Evolutionary conservation across 192 early-diverging fungal species (phyloP).

Genomic region (Obelidium mucronatum): DNA sequence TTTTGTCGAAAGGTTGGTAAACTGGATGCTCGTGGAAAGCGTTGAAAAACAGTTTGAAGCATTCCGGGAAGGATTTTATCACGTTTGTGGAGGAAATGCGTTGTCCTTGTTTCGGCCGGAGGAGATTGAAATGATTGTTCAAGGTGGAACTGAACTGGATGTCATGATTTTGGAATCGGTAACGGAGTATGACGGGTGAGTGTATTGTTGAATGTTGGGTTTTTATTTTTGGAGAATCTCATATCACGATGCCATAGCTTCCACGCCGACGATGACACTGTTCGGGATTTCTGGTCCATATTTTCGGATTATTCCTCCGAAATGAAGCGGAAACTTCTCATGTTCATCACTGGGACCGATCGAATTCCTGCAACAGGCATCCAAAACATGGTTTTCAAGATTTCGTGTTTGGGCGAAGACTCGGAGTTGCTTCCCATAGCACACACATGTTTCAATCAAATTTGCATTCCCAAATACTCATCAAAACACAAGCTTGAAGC

Average conservation of each 20-base stretch:
- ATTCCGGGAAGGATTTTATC: conserved; percentile 77
- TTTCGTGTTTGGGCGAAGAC: conserved; percentile 64
- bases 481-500: conserved; percentile 71
- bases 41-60: conserved; percentile 73
- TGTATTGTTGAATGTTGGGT: conserved; percentile 40
- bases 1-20: conserved; percentile 76
- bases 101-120: conserved; percentile 59
- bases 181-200: conserved; percentile 64
- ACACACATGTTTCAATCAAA: conserved; percentile 82
- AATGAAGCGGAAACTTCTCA: conserved; percentile 75
- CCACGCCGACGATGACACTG: conserved; percentile 62
- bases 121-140: conserved; percentile 65
- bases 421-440: conserved; percentile 82
- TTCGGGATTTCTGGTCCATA: conserved; percentile 84
- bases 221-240: background rate
- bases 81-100: conserved; percentile 73
- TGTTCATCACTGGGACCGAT: conserved; percentile 91
- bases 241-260: conserved; percentile 71
- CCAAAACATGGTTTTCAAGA: conserved; percentile 58
- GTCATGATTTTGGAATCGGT: conserved; percentile 52
- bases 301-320: conserved; percentile 65
- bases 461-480: conserved; percentile 80
- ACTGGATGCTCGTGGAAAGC: conserved; percentile 71
- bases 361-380: conserved; percentile 74
- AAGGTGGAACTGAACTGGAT: conserved; percentile 59